Evolutionary conservation across 1,139 yeast genomes (phyloP).

Genomic region (Arxiozyma heterogenica): DNA sequence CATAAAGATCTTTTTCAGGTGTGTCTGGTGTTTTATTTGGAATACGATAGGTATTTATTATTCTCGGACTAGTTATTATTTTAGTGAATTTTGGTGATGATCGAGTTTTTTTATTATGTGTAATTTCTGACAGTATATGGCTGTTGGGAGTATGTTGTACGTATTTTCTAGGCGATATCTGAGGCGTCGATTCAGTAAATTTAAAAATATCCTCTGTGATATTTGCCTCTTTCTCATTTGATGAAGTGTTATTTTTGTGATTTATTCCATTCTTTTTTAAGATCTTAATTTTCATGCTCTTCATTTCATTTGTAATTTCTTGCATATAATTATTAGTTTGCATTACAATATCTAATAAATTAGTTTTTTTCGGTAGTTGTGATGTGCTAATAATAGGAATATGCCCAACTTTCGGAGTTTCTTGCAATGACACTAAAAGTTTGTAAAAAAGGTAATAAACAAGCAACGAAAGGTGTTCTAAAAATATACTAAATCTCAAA

Average conservation of each 20-base stretch:
- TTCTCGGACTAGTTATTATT: constrained; percentile 1
- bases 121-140: not conserved
- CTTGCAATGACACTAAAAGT: constrained; percentile 9
- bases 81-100: constrained; percentile 2
- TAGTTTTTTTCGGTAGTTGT: constrained; percentile 15
- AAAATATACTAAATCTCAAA: constrained; percentile 13
- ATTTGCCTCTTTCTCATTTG: not conserved
- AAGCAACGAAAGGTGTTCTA: constrained; percentile 21
- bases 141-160: not conserved
- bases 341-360: constrained; percentile 19
- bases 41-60: not conserved
- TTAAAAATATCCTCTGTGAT: constrained; percentile 1
- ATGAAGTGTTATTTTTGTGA: not conserved
- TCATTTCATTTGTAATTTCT: constrained; percentile 20
- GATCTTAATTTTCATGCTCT: not conserved
- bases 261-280: not conserved
- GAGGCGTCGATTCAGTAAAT: not conserved
- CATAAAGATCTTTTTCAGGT: not conserved
- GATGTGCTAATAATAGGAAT: constrained; percentile 13
- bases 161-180: not conserved
- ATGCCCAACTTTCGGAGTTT: constrained; percentile 9
- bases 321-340: constrained; percentile 36
- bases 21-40: not conserved
- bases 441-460: constrained; percentile 13
- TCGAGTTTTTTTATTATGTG: not conserved